phyloP scores from a whole-genome alignment of 2,329 filamentous ascomycete genomes.

The Colletotrichum sp. region DNA sequence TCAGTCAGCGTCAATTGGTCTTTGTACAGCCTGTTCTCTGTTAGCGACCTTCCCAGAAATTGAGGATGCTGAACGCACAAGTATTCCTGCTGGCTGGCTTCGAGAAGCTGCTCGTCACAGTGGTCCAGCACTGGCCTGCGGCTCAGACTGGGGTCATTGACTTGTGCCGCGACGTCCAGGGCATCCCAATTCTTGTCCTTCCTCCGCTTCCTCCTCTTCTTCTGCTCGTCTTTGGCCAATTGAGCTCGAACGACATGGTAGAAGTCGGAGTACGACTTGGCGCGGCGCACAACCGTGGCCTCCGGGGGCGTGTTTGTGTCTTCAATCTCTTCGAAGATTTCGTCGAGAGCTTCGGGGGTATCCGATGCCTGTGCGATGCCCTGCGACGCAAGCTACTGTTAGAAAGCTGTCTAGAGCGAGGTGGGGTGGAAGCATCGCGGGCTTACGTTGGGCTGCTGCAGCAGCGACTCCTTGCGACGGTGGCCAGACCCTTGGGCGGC shows the following conservation, averaged over 20 bases:
- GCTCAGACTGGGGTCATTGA: conserved; percentile 23
- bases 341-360: conserved; percentile 59
- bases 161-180: conserved; percentile 39
- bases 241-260: conserved; percentile 67
- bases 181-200: conserved; percentile 56
- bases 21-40: conserved; percentile 66
- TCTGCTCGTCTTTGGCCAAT: conserved; percentile 54
- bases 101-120: conserved; percentile 72
- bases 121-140: conserved; percentile 50
- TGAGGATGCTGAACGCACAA: conserved; percentile 56
- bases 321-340: conserved; percentile 63
- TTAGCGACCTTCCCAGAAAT: neutral
- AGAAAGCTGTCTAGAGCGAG: conserved; percentile 23
- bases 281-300: conserved; percentile 67
- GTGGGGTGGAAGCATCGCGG: neutral
- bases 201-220: conserved; percentile 42
- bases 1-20: conserved; percentile 84
- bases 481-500: conserved; percentile 56
- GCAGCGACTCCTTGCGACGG: conserved; percentile 71
- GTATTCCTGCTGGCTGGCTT: conserved; percentile 86
- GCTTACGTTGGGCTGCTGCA: conserved; percentile 69
- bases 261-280: conserved; percentile 82
- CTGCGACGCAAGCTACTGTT: conserved; percentile 37
- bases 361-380: conserved; percentile 57
- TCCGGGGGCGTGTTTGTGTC: conserved; percentile 66